Conservation (phyloP, 129 eudicot genomes). For the Escallonia herrerae region DNA sequence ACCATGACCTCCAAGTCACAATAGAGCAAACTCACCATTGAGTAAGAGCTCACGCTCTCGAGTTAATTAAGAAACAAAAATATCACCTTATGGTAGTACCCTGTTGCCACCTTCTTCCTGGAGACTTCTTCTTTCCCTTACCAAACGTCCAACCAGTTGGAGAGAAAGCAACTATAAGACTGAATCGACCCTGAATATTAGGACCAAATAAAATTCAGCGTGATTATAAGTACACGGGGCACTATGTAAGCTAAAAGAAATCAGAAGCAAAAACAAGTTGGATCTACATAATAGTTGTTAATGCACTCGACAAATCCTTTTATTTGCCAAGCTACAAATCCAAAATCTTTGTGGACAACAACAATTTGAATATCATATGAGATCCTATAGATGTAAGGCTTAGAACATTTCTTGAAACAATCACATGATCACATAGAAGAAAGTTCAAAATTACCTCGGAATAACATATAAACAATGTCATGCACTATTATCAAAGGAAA, state of each 20-base stretch:
- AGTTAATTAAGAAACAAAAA: neutral
- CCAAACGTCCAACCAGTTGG: constrained; percentile 97
- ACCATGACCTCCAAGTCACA: neutral
- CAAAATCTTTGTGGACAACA: no score
- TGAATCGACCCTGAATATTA: constrained; percentile 55
- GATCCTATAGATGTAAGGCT: no score
- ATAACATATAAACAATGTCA: no score
- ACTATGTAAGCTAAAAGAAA: neutral
- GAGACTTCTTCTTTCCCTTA: constrained; percentile 84
- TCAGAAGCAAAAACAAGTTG: neutral
- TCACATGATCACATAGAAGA: no score
- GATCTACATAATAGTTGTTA: no score
- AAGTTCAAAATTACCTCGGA: no score
- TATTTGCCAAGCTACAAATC: no score
- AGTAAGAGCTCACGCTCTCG: neutral
- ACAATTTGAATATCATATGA: no score
- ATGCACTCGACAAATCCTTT: no score
- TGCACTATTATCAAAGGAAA: no score
- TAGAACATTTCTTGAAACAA: no score
- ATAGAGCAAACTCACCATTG: neutral
- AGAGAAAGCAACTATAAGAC: constrained; percentile 84
- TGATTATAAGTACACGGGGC: neutral
- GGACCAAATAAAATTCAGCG: neutral
- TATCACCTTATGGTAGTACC: constrained; percentile 85
- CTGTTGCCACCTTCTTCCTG: constrained; percentile 95